Percentiles rank a stretch among this genome's conserved stretches.
Evolutionary conservation across 2,329 filamentous ascomycete genomes (phyloP).

Genomic region (Coniochaeta ligniaria): DNA sequence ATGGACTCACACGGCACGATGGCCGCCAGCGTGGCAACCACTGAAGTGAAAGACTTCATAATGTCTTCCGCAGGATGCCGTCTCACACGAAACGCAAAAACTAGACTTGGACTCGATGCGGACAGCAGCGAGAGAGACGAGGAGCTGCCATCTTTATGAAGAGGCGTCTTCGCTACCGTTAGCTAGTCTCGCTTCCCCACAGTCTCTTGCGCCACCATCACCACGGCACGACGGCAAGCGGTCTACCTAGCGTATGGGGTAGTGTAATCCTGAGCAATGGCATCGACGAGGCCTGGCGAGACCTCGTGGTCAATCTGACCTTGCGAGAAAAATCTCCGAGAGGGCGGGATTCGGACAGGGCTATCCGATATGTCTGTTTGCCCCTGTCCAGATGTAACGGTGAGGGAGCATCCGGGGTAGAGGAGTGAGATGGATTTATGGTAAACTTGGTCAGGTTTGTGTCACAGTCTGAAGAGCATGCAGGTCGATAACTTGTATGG

Average conservation of each 20-base stretch:
- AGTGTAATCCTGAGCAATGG: not conserved
- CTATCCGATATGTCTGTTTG: not conserved
- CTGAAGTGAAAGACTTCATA: conserved; percentile 15
- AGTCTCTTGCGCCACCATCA: not conserved
- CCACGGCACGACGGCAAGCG: not conserved
- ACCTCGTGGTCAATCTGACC: not conserved
- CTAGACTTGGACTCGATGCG: too few species aligned
- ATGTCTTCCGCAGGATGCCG: conserved; percentile 1
- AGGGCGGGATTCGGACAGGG: not conserved
- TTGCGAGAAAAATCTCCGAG: not conserved
- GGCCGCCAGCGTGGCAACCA: conserved; percentile 15
- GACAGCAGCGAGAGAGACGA: not conserved
- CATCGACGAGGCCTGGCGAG: not conserved
- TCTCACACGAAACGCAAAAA: not conserved
- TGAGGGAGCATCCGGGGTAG: conserved; percentile 9
- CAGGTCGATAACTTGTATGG: not conserved
- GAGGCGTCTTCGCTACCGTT: not conserved
- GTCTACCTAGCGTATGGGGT: not conserved
- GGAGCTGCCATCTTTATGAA: not conserved
- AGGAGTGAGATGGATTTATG: not conserved
- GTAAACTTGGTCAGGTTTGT: not conserved
- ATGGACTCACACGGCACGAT: conserved; percentile 14
- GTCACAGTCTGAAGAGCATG: not conserved
- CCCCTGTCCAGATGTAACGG: conserved; percentile 1
- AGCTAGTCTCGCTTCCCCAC: not conserved